Evolutionary conservation across 2,329 filamentous ascomycete species (phyloP).

Genomic region (Phialophora verrucosa): DNA sequence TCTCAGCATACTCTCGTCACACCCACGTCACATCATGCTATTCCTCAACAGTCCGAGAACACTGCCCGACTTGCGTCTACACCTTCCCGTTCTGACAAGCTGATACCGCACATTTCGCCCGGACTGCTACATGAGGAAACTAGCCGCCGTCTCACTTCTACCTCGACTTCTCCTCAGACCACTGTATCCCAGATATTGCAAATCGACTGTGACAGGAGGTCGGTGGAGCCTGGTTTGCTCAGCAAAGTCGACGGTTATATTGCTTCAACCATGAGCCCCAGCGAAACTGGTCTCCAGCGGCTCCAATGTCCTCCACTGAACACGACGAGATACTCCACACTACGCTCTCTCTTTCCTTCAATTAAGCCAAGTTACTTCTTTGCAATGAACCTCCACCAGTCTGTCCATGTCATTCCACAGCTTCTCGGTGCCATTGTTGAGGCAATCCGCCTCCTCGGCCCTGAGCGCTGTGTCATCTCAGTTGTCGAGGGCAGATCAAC

Average conservation of each 20-base stretch:
- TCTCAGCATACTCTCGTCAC: neutral
- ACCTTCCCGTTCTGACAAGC: neutral
- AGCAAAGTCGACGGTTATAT: constrained; percentile 3
- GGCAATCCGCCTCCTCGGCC: constrained; percentile 57
- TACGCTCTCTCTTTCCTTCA: neutral
- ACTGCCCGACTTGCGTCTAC: neutral
- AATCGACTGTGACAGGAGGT: constrained; percentile 11
- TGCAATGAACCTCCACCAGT: constrained; percentile 59
- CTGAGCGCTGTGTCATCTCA: constrained; percentile 58
- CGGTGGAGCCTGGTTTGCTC: neutral
- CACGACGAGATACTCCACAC: constrained; percentile 15
- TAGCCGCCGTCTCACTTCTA: neutral
- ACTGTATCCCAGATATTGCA: neutral
- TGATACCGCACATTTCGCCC: neutral
- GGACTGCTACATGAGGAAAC: neutral
- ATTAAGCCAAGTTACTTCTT: constrained; percentile 53
- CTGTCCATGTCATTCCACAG: constrained; percentile 54
- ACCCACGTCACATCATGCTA: neutral
- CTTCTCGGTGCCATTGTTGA: constrained; percentile 61
- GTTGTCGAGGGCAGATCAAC: constrained; percentile 62
- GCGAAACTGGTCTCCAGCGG: neutral
- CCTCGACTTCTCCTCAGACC: neutral
- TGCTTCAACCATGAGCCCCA: constrained; percentile 14
- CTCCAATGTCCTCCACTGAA: constrained; percentile 21
- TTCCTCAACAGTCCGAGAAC: neutral